phyloP scores from a whole-genome alignment of 2,329 filamentous ascomycete species.

The Xylariales sp. region DNA sequence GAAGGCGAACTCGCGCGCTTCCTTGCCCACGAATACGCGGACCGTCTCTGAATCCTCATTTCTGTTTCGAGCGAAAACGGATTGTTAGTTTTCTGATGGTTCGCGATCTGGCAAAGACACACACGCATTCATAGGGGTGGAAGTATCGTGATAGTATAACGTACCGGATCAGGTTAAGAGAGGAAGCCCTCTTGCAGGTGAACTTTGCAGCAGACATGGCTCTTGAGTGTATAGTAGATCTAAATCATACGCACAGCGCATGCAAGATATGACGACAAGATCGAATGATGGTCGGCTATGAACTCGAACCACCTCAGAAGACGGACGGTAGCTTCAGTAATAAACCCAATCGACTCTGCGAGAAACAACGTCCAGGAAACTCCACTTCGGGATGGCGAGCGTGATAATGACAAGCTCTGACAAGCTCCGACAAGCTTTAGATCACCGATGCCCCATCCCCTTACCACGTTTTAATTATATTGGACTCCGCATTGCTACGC shows the following conservation, averaged over 20 bases:
- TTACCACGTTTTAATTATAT: background rate
- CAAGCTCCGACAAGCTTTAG: background rate
- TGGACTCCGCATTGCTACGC: background rate
- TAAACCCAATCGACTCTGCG: background rate
- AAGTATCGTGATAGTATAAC: background rate
- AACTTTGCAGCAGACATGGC: conserved; percentile 6
- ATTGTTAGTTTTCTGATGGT: too few relatives aligned
- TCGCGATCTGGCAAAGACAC: too few relatives aligned
- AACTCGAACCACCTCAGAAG: too few relatives aligned
- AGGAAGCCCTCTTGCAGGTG: conserved; percentile 4
- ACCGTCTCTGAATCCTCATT: conserved; percentile 18
- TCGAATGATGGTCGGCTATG: conserved; percentile 2
- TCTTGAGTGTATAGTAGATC: background rate
- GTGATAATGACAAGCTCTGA: conserved; percentile 6
- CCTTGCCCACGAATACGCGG: conserved; percentile 24
- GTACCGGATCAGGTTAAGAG: conserved; percentile 2
- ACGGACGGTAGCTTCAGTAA: too few relatives aligned
- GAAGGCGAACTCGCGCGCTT: conserved; percentile 21
- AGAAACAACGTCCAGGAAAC: conserved; percentile 6
- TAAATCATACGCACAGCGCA: background rate
- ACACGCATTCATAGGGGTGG: too few relatives aligned
- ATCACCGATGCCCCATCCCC: conserved; percentile 1
- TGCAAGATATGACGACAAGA: background rate
- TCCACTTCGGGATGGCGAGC: too few relatives aligned
- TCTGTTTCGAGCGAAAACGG: too few relatives aligned